A percentile compares a stretch with the other conserved stretches of the same genome.
Conservation (phyloP, 228 moss, liverwort and hornwort genomes). For the Sphagnum fallax region DNA sequence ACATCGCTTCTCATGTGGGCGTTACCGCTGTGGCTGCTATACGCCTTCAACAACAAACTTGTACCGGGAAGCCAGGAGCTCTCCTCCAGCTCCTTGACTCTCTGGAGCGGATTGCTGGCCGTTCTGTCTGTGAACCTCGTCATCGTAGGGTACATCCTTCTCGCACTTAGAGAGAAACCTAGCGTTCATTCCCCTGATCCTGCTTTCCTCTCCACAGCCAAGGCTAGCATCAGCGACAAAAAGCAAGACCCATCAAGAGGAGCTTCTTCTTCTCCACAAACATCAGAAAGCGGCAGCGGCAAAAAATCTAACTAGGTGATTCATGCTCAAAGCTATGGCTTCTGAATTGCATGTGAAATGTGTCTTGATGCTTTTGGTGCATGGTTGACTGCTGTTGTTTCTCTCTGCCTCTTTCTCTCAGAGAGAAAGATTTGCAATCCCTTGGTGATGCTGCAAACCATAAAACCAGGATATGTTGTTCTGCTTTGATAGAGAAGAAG, state of each 20-base stretch:
- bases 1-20: slow-evolving; percentile 85
- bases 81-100: slow-evolving; percentile 65
- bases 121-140: slow-evolving; percentile 80
- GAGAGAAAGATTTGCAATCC: too few relatives aligned
- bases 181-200: slow-evolving; percentile 48
- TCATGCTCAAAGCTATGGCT: too few relatives aligned
- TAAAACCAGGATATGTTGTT: too few relatives aligned
- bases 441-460: too few relatives aligned
- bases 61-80: slow-evolving; percentile 62
- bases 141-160: slow-evolving; percentile 57
- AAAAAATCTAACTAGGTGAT: too few relatives aligned
- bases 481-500: too few relatives aligned
- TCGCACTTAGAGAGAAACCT: slow-evolving; percentile 71
- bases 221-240: slow-evolving; percentile 55
- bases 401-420: too few relatives aligned
- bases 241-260: background rate
- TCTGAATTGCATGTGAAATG: too few relatives aligned
- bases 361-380: too few relatives aligned
- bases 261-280: background rate
- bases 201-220: slow-evolving; percentile 62
- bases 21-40: slow-evolving; percentile 65
- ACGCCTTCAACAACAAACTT: slow-evolving; percentile 67
- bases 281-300: background rate
- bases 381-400: too few relatives aligned
- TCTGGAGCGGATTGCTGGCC: slow-evolving; percentile 86